Evolutionary conservation across 805 yeast species (phyloP).

Genomic region (Tetrapisispora iriomotensis): DNA sequence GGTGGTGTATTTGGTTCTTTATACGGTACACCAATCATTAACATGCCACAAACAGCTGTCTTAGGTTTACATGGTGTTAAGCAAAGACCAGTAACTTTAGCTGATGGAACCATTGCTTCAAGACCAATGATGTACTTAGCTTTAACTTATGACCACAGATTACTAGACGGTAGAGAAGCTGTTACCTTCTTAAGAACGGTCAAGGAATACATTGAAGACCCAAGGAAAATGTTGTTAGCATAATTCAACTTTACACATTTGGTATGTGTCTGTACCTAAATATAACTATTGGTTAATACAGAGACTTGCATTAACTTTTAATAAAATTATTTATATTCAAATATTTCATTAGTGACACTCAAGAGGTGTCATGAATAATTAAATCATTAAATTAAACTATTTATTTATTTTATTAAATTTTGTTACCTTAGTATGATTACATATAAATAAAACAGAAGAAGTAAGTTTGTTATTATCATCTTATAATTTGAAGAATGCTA

Average conservation of each 20-base stretch:
- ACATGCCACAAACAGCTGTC: slow-evolving; percentile 97
- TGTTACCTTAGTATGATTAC: too few species aligned
- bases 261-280: too few species aligned
- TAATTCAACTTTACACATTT: slow-evolving; percentile 17
- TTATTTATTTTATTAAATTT: not conserved
- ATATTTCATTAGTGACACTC: not conserved
- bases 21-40: slow-evolving; percentile 96
- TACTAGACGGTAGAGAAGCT: slow-evolving; percentile 97
- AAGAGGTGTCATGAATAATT: not conserved
- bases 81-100: slow-evolving; percentile 90
- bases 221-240: slow-evolving; percentile 86
- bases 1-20: slow-evolving; percentile 98
- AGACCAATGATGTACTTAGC: slow-evolving; percentile 99
- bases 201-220: slow-evolving; percentile 96
- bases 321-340: too few species aligned
- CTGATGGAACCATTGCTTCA: slow-evolving; percentile 86
- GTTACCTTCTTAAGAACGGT: slow-evolving; percentile 93
- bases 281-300: too few species aligned
- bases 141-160: slow-evolving; percentile 95
- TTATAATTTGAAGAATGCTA: too few species aligned
- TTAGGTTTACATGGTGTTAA: slow-evolving; percentile 95
- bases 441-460: too few species aligned
- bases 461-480: too few species aligned
- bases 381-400: not conserved
- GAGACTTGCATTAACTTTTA: too few species aligned